Conservation (phyloP, 371 early-diverging fungal species). For the Actinomortierella ambigua region DNA sequence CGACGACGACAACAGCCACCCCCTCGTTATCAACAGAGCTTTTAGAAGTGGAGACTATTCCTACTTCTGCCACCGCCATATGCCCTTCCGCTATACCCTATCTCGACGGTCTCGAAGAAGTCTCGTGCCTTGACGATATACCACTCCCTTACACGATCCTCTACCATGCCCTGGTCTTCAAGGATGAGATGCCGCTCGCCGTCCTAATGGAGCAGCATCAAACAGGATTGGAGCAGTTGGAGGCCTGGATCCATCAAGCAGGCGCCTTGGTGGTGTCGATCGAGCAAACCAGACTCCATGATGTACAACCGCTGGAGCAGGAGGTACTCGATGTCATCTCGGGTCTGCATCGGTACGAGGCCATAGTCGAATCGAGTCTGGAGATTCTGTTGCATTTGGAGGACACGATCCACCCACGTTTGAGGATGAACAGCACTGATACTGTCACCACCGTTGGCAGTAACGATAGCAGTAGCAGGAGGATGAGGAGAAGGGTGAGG, state of each 20-base stretch:
- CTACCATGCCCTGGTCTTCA: constrained; percentile 42
- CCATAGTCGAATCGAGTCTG: constrained; percentile 39
- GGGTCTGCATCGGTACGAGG: constrained; percentile 36
- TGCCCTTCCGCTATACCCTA: constrained; percentile 12
- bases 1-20: too few species aligned
- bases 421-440: neutral
- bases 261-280: constrained; percentile 17
- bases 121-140: constrained; percentile 37
- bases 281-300: constrained; percentile 6
- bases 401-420: constrained; percentile 7
- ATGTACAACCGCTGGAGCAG: constrained; percentile 19
- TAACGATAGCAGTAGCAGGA: too few species aligned
- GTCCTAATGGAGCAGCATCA: constrained; percentile 28
- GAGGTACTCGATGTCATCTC: constrained; percentile 46
- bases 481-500: too few species aligned
- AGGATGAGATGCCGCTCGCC: constrained; percentile 42
- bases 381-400: constrained; percentile 42
- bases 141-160: constrained; percentile 44
- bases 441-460: too few species aligned
- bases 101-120: constrained; percentile 41
- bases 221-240: constrained; percentile 30
- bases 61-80: constrained; percentile 10
- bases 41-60: too few species aligned
- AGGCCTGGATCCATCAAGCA: constrained; percentile 39
- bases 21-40: too few species aligned